These are phyloP conservation scores for Cyberlindnera bimundalis DNA, from an alignment of 805 yeast species.

Conservation along the genomic window DNA sequence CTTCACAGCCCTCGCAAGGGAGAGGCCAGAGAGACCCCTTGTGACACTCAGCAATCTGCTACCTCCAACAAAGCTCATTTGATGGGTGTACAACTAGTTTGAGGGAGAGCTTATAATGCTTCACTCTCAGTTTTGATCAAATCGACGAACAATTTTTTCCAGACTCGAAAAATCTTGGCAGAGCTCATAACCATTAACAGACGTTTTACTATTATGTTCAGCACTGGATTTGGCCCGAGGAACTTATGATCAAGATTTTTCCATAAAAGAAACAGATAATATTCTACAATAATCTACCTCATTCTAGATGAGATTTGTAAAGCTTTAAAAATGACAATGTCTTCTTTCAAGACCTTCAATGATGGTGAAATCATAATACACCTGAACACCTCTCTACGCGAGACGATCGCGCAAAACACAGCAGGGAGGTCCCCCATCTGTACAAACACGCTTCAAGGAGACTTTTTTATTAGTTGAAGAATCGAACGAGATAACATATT, in stretches of 20 bases:
- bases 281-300: no score
- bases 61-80: conserved; percentile 21
- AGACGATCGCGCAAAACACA: no score
- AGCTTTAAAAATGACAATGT: no score
- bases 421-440: no score
- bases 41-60: conserved; percentile 13
- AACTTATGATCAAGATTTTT: no score
- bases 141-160: conserved; percentile 10
- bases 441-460: no score
- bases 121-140: neutral
- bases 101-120: neutral
- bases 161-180: neutral
- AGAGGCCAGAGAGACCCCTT: conserved; percentile 16
- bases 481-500: neutral
- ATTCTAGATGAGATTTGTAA: no score
- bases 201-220: no score
- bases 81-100: neutral
- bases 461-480: no score
- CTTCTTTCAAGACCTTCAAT: no score
- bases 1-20: conserved; percentile 9
- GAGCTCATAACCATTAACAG: conserved; percentile 8
- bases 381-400: neutral
- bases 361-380: neutral
- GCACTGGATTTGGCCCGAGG: no score
- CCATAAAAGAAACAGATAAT: no score